Percentiles rank a stretch among this genome's conserved stretches.
These are phyloP conservation scores for Scheffersomyces illinoinensis DNA, from an alignment of 1,139 yeast species.

Conservation along the genomic window DNA sequence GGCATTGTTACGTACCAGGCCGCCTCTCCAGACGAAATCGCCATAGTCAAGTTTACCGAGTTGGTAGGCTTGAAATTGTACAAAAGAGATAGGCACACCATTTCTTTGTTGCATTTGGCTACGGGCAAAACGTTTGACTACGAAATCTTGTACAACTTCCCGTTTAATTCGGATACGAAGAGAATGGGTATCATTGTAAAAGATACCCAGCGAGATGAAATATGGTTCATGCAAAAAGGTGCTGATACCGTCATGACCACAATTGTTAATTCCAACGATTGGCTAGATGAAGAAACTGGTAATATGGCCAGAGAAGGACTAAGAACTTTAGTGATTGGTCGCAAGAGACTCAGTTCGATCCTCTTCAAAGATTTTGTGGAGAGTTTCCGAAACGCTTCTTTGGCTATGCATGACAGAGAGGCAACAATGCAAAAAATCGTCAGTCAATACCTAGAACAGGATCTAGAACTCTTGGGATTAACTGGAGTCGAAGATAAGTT, in stretches of 20 bases:
- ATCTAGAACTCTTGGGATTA: conserved; percentile 82
- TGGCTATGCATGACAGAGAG: conserved; percentile 81
- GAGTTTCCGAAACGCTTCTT: conserved; percentile 69
- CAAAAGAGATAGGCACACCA: conserved; percentile 77
- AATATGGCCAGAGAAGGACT: conserved; percentile 99
- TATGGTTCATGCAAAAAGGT: conserved; percentile 89
- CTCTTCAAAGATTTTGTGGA: conserved; percentile 62
- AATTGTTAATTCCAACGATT: conserved; percentile 83
- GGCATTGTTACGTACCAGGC: conserved; percentile 78
- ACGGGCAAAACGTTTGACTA: conserved; percentile 54
- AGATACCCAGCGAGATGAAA: conserved; percentile 62
- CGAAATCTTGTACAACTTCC: conserved; percentile 81
- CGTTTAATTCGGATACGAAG: conserved; percentile 93
- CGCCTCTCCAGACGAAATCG: conserved; percentile 98
- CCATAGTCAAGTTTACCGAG: conserved; percentile 92
- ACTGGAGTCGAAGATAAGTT: conserved; percentile 98
- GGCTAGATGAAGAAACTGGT: conserved; percentile 97
- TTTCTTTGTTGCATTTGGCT: conserved; percentile 66
- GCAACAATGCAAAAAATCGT: conserved; percentile 68
- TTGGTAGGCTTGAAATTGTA: conserved; percentile 76
- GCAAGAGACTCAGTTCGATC: conserved; percentile 61
- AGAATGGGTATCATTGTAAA: conserved; percentile 90
- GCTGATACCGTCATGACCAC: conserved; percentile 95
- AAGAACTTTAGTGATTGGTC: conserved; percentile 88
- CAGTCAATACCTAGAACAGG: conserved; percentile 70